Conservation (phyloP, 2,329 filamentous ascomycete species). For the Parascedosporium putredinis region DNA sequence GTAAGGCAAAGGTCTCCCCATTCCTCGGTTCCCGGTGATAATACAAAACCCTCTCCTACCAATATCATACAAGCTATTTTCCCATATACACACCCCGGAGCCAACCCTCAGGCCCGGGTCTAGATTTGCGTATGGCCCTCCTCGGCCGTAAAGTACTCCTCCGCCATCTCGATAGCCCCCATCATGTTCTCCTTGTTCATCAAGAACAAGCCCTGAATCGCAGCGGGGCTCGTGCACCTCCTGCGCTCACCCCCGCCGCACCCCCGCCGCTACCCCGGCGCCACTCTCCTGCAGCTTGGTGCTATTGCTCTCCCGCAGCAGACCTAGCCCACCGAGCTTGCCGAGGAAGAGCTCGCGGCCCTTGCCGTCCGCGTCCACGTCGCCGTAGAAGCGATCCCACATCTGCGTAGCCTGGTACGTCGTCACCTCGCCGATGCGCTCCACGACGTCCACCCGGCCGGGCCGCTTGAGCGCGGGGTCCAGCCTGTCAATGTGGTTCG, state of each 20-base stretch:
- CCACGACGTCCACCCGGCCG: constrained; percentile 86
- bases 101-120: not conserved
- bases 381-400: constrained; percentile 92
- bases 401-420: constrained; percentile 74
- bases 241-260: constrained; percentile 29
- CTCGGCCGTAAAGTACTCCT: constrained; percentile 20
- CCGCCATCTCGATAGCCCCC: constrained; percentile 73
- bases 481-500: constrained; percentile 83
- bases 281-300: not conserved
- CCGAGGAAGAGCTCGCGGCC: constrained; percentile 60
- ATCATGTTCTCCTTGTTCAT: constrained; percentile 90
- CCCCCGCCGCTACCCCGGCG: constrained; percentile 40
- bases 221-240: constrained; percentile 69
- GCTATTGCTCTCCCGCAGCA: constrained; percentile 46
- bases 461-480: constrained; percentile 85
- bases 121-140: constrained; percentile 6
- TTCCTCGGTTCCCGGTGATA: no score
- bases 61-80: not conserved
- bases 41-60: no score
- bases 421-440: constrained; percentile 80
- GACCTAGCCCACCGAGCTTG: constrained; percentile 56
- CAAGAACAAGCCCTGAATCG: constrained; percentile 86
- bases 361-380: constrained; percentile 55
- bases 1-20: no score
- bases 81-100: not conserved